Base-by-base conservation (phyloP, 73 alveolate genomes). In the Blepharisma stoltei region DNA sequence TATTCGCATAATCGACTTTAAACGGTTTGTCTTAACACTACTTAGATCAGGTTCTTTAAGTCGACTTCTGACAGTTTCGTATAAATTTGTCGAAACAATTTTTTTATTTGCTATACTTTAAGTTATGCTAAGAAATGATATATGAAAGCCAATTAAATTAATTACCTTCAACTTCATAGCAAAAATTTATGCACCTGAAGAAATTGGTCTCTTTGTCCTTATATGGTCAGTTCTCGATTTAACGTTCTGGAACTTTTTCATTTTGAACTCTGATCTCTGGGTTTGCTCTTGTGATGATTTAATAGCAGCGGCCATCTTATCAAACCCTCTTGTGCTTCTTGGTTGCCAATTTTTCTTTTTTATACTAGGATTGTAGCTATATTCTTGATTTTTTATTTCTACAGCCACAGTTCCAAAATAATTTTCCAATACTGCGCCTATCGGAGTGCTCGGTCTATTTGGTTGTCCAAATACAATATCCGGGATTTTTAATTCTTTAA, bases 181-280 rank as follows among this genome's bases (percentile, higher is more conserved):
- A 32, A 0, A 32, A 3, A 32, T 32, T 32, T 32, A 32, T 32
- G 5, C 3, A 0, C 3, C 41, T 32, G 41, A 32, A 32, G 41
- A 32, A 32, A 32, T 32, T 1, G 41, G 41, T 32, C 41, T 32
- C 41, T 32, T 32, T 32, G 41, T 32, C 41, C 41, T 32, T 32
- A 32, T 32, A 32, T 32, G 41, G 78, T 77, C 45, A 54, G 83
- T 78, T 68, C 86, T 78, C 18, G 86, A 66, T 9, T 21, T 41
- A 8, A 78, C 86, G 14, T 54, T 78, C 82, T 67, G 52, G 38
- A 78, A 78, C 60, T 78, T 68, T 43, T 78, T 38, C 86, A 78
- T 78, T 67, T 78, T 78, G 52, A 78, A 78, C n/a, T 70, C 71
- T 44, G 52, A 70, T 55, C 60, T 78, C 55, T 78, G 66, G 23